phyloP scores from a whole-genome alignment of 2,329 filamentous ascomycete genomes.

The Proliferodiscus dingleyae region DNA sequence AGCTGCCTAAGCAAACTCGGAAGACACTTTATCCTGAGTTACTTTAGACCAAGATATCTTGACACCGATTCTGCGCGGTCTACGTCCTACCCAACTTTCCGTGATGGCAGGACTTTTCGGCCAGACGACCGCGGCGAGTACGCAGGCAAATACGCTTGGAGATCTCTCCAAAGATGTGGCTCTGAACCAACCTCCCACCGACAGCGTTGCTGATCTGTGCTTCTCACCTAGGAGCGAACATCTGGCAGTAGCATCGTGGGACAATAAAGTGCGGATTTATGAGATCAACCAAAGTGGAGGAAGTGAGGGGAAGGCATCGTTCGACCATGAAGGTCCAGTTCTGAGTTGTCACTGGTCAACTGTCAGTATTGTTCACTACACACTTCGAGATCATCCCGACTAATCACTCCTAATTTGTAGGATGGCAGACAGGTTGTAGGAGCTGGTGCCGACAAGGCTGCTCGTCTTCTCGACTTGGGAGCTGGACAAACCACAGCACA shows the following conservation, averaged over 20 bases:
- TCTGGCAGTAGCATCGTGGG: conserved; percentile 89
- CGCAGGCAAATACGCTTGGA: conserved; percentile 73
- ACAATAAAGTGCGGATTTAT: conserved; percentile 97
- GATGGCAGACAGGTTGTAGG: conserved; percentile 87
- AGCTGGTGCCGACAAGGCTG: conserved; percentile 84
- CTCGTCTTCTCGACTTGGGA: conserved; percentile 79
- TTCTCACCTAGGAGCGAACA: conserved; percentile 78
- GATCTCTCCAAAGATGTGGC: conserved; percentile 87
- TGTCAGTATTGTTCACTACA: conserved; percentile 47
- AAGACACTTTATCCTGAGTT: not conserved
- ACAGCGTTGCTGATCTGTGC: conserved; percentile 81
- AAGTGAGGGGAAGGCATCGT: conserved; percentile 78
- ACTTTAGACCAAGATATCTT: too few relatives aligned
- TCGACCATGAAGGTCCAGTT: conserved; percentile 81
- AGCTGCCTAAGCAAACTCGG: conserved; percentile 1
- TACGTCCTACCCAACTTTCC: conserved; percentile 5
- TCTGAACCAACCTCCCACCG: conserved; percentile 72
- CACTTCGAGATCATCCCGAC: conserved; percentile 4
- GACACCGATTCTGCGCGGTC: too few relatives aligned
- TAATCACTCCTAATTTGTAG: conserved; percentile 40
- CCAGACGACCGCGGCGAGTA: conserved; percentile 37
- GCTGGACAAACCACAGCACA: conserved; percentile 54
- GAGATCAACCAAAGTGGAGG: conserved; percentile 75
- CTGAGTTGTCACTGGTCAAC: conserved; percentile 83
- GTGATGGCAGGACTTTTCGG: conserved; percentile 63